These are phyloP conservation scores for Chrysanthemum seticuspe DNA, from an alignment of 129 eudicot species.

Conservation along the genomic window DNA sequence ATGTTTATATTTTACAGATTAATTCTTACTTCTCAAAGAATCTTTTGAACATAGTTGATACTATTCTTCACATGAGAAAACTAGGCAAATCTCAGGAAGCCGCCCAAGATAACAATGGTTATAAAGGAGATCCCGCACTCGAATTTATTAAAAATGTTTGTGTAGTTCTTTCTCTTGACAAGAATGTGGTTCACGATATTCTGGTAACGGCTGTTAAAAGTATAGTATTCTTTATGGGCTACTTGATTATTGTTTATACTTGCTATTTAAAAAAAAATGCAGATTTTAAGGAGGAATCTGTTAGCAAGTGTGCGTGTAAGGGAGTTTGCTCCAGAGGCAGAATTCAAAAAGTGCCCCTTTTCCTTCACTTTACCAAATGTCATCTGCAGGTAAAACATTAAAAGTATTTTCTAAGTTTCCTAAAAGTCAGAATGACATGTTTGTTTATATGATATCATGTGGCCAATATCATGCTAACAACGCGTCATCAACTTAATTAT, in stretches of 20 bases:
- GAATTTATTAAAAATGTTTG: constrained; percentile 87
- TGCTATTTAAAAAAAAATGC: constrained; percentile 13
- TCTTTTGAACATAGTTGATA: constrained; percentile 73
- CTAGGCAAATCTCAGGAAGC: constrained; percentile 42
- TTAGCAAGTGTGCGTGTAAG: constrained; percentile 56
- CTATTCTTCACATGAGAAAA: constrained; percentile 49
- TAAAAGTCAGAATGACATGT: too few relatives aligned
- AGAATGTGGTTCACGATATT: constrained; percentile 84
- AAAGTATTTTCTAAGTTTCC: neutral
- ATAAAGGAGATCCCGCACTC: constrained; percentile 68
- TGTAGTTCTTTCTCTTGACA: constrained; percentile 87
- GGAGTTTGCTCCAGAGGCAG: constrained; percentile 98
- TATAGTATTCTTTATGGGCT: neutral
- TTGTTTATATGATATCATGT: neutral
- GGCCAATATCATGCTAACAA: neutral
- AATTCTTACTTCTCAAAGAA: constrained; percentile 63
- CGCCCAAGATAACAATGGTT: constrained; percentile 28
- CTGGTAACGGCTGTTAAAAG: constrained; percentile 45
- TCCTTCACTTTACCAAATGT: constrained; percentile 80
- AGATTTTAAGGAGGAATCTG: constrained; percentile 86
- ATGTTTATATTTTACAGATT: constrained; percentile 49
- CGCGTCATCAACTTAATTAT: neutral
- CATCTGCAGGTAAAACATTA: constrained; percentile 77
- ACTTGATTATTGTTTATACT: neutral
- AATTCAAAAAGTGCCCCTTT: constrained; percentile 45